These are phyloP conservation scores for Coprinellus micaceus DNA, from an alignment of 768 basidiomycete genomes.

Conservation along the genomic window DNA sequence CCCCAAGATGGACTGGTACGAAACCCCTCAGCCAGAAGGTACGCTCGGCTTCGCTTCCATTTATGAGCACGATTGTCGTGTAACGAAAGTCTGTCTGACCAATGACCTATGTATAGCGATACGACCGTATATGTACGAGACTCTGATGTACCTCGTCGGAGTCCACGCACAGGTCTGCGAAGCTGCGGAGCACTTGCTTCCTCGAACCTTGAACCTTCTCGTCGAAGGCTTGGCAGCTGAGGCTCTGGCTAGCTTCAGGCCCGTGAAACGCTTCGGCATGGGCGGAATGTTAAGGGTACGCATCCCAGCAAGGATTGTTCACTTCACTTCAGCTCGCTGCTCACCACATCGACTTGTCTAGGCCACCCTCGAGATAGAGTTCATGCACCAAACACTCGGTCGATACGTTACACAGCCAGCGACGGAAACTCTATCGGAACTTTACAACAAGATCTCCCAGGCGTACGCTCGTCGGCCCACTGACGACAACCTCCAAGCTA, in stretches of 20 bases:
- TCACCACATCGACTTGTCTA: constrained; percentile 27
- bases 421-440: constrained; percentile 79
- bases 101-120: constrained; percentile 53
- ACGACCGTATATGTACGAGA: constrained; percentile 89
- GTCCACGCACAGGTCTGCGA: constrained; percentile 89
- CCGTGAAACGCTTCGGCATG: constrained; percentile 92
- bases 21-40: constrained; percentile 91
- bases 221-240: constrained; percentile 82
- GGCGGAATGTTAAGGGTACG: constrained; percentile 95
- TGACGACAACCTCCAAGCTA: constrained; percentile 80
- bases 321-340: constrained; percentile 1
- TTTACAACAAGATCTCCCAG: constrained; percentile 93
- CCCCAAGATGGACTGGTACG: constrained; percentile 86
- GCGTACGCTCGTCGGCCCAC: constrained; percentile 84
- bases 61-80: not conserved
- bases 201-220: constrained; percentile 76
- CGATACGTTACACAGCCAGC: constrained; percentile 82
- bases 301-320: not conserved
- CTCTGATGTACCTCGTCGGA: constrained; percentile 82
- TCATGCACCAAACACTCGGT: constrained; percentile 93
- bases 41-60: constrained; percentile 19
- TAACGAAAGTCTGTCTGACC: not conserved
- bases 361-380: constrained; percentile 99
- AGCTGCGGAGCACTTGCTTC: constrained; percentile 73
- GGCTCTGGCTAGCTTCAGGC: constrained; percentile 79